Conservation (phyloP, 2,329 filamentous ascomycete genomes). For the Colletotrichum liaoningense region DNA sequence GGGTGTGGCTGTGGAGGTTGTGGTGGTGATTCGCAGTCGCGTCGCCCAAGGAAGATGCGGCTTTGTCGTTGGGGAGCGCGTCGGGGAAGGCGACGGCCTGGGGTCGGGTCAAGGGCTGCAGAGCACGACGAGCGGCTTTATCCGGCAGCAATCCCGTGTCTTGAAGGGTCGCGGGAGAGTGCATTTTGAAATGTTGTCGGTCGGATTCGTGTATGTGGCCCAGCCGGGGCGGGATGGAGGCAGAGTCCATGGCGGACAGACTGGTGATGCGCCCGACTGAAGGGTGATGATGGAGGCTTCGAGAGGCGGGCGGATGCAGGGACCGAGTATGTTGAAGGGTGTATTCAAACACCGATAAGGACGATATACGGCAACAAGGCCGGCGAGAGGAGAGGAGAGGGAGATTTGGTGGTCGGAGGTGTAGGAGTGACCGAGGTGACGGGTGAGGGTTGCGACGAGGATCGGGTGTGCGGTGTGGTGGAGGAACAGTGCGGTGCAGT, state of each 20-base stretch:
- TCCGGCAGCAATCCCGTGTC: slow-evolving; percentile 16
- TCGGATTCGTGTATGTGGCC: slow-evolving; percentile 23
- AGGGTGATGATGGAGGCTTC: slow-evolving; percentile 14
- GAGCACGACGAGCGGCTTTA: slow-evolving; percentile 14
- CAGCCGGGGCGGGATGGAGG: slow-evolving; percentile 30
- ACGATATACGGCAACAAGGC: neutral
- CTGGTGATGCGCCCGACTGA: slow-evolving; percentile 13
- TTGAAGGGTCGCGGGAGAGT: slow-evolving; percentile 4
- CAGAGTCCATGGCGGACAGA: slow-evolving; percentile 34
- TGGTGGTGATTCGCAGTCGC: slow-evolving; percentile 33
- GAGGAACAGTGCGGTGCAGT: slow-evolving; percentile 12
- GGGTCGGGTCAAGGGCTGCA: slow-evolving; percentile 3
- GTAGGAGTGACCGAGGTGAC: slow-evolving; percentile 11
- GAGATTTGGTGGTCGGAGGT: neutral
- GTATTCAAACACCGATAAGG: neutral
- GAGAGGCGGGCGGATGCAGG: neutral
- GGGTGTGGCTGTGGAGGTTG: slow-evolving; percentile 1
- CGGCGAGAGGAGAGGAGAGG: neutral
- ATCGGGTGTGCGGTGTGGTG: slow-evolving; percentile 12
- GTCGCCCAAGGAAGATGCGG: slow-evolving; percentile 26
- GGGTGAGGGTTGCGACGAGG: slow-evolving; percentile 38
- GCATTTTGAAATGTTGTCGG: slow-evolving; percentile 25
- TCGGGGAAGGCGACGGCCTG: slow-evolving; percentile 1
- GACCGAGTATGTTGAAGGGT: neutral
- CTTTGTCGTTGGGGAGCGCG: slow-evolving; percentile 19